Conservation (phyloP, 768 basidiomycete species). For the Rossbeevera mucosa region DNA sequence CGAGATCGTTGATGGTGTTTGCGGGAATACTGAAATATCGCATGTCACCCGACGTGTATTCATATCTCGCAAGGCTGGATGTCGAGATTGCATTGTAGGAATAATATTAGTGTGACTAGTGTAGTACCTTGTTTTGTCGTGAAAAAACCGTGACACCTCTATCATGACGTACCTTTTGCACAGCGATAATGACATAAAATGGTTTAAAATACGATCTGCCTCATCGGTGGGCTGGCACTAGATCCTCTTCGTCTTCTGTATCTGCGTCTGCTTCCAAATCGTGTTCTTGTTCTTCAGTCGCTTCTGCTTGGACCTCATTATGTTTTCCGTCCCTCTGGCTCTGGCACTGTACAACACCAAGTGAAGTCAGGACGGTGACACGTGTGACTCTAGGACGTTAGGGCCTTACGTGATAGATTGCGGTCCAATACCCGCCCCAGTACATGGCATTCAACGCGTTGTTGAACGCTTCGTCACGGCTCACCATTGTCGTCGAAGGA, state of each 20-base stretch:
- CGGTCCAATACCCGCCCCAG: constrained; percentile 87
- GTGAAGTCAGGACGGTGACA: background rate
- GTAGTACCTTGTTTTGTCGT: background rate
- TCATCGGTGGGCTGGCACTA: constrained; percentile 30
- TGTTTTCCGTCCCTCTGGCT: constrained; percentile 17
- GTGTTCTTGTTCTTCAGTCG: constrained; percentile 29
- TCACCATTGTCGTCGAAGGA: constrained; percentile 39
- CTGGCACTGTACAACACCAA: constrained; percentile 31
- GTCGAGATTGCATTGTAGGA: constrained; percentile 74
- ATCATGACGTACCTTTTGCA: constrained; percentile 18
- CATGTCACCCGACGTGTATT: constrained; percentile 87
- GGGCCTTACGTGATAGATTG: constrained; percentile 68
- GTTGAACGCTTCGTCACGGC: constrained; percentile 71
- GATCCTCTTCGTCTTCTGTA: constrained; percentile 15
- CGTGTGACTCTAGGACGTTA: background rate
- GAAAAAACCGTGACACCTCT: constrained; percentile 11
- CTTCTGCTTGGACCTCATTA: constrained; percentile 23
- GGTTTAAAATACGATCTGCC: background rate
- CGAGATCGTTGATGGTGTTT: constrained; percentile 82
- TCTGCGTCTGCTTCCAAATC: constrained; percentile 24
- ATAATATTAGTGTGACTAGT: background rate
- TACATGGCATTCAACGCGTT: constrained; percentile 78
- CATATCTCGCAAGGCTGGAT: constrained; percentile 78
- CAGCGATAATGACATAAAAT: background rate
- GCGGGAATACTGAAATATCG: constrained; percentile 85